Evolutionary conservation across 2,329 filamentous ascomycete genomes (phyloP).

Genomic region (Laburnicola sp.): DNA sequence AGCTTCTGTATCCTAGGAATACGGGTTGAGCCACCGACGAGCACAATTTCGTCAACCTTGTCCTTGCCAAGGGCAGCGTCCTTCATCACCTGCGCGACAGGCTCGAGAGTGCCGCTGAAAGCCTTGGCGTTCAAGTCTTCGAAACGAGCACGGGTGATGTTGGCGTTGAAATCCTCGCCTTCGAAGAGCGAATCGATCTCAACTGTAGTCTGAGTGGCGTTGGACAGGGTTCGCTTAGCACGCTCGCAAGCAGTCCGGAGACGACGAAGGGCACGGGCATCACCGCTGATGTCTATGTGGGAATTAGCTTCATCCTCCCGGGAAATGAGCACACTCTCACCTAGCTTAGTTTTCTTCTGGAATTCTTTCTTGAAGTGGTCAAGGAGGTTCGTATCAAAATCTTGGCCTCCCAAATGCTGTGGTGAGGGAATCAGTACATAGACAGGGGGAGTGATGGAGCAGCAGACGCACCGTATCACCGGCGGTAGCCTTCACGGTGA

Average conservation of each 20-base stretch:
- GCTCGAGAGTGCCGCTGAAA: constrained; percentile 90
- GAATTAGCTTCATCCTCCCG: constrained; percentile 32
- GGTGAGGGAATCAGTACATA: background rate
- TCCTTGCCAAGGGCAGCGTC: constrained; percentile 86
- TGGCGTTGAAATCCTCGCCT: constrained; percentile 94
- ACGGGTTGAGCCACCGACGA: constrained; percentile 98
- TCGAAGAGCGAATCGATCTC: constrained; percentile 99
- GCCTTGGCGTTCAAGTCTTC: constrained; percentile 97
- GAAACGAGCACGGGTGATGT: constrained; percentile 98
- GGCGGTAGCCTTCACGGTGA: constrained; percentile 97
- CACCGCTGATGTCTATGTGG: constrained; percentile 65
- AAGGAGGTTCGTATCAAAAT: constrained; percentile 94
- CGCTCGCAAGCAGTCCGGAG: constrained; percentile 98
- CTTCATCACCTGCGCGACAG: constrained; percentile 95
- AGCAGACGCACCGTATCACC: constrained; percentile 62
- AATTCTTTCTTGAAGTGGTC: constrained; percentile 98
- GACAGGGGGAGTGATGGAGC: too few species aligned
- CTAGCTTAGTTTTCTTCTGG: constrained; percentile 65
- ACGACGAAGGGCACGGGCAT: constrained; percentile 90
- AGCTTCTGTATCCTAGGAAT: constrained; percentile 99
- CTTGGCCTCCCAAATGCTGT: constrained; percentile 93
- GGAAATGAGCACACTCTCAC: constrained; percentile 3
- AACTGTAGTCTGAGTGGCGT: constrained; percentile 94
- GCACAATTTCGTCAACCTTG: constrained; percentile 95
- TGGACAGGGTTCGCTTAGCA: constrained; percentile 98